Evolutionary conservation across 1,284 basidiomycete species (phyloP).

Genomic region (Heterobasidion occidentale): DNA sequence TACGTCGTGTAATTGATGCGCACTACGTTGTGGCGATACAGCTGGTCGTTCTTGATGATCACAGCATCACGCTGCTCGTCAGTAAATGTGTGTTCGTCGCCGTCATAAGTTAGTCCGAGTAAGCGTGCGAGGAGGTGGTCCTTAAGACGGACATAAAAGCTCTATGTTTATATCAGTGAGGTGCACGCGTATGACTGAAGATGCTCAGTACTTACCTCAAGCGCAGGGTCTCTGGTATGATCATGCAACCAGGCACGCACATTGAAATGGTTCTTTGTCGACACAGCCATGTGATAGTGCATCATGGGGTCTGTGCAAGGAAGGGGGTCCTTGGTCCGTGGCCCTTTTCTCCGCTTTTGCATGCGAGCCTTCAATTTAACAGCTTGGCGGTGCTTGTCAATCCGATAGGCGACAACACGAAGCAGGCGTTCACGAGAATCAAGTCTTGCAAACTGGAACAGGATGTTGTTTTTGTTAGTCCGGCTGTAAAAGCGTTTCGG

Average conservation of each 20-base stretch:
- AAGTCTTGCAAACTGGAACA: background rate
- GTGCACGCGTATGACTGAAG: background rate
- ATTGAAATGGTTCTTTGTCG: conserved; percentile 1
- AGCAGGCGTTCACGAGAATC: conserved; percentile 6
- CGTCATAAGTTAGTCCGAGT: background rate
- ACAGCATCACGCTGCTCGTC: background rate
- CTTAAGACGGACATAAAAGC: conserved; percentile 10
- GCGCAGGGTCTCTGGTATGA: conserved; percentile 10
- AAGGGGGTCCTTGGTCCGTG: background rate
- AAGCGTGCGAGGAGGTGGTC: conserved; percentile 2
- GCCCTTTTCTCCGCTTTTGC: background rate
- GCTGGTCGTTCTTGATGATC: background rate
- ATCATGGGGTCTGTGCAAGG: background rate
- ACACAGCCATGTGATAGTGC: conserved; percentile 11
- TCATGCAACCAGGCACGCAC: conserved; percentile 9
- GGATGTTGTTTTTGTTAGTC: background rate
- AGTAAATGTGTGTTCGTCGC: background rate
- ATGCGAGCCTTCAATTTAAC: background rate
- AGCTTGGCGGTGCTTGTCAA: background rate
- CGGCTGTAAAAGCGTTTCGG: background rate
- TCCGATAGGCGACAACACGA: background rate
- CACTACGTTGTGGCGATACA: background rate
- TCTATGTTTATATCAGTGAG: background rate
- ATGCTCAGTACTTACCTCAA: conserved; percentile 7
- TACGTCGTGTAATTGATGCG: conserved; percentile 4